Conservation (phyloP, 345 rosid species). For the Gossypium ekmanianum region DNA sequence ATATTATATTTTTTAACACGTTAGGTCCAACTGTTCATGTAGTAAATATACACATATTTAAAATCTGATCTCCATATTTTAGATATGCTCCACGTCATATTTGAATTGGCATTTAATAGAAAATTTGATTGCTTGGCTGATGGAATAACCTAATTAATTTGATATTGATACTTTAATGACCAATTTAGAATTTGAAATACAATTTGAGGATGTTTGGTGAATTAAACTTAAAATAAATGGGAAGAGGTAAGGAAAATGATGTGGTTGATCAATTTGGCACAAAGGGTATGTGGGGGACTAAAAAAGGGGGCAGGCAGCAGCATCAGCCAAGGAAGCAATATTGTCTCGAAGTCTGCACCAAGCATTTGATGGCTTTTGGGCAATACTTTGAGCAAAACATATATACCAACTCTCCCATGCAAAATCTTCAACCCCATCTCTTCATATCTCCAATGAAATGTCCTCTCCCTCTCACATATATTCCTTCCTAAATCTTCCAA, state of each 20-base stretch:
- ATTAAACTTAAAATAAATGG: not conserved
- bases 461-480: not conserved
- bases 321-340: not conserved
- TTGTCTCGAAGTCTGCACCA: conserved; percentile 6
- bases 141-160: too few species aligned
- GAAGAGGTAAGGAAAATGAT: not conserved
- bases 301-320: not conserved
- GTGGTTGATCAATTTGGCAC: not conserved
- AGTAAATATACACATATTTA: too few species aligned
- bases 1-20: too few species aligned
- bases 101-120: too few species aligned
- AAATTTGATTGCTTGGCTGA: too few species aligned
- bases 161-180: too few species aligned
- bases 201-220: not conserved
- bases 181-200: too few species aligned
- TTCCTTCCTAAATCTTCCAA: too few species aligned
- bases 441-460: not conserved
- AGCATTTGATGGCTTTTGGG: conserved; percentile 10
- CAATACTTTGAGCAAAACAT: not conserved
- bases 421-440: not conserved
- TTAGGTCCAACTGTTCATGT: too few species aligned
- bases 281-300: conserved; percentile 6
- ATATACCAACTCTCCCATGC: not conserved
- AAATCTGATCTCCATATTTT: too few species aligned
- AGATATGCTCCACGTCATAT: too few species aligned